Base-by-base conservation (phyloP, 139 green algal genomes). In the Nannochloris sp. region DNA sequence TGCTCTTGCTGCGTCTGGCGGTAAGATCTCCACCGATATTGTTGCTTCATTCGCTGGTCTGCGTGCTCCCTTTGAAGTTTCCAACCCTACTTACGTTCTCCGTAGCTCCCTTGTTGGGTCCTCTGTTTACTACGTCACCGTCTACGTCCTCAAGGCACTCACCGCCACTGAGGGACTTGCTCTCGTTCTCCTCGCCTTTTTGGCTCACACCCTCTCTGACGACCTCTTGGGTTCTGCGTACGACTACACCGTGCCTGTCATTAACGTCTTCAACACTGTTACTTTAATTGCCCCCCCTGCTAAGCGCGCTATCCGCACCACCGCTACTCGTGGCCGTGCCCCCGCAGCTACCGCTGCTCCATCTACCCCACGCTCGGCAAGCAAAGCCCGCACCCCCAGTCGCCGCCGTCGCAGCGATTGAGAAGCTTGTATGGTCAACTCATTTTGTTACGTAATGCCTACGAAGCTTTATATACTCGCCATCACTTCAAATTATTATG, bases 21-120 rank as follows among this genome's bases (percentile, higher is more conserved):
- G 59, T 24, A 65, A 65, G 36, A 51, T 65, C 12, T 53, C 35
- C n/a, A n/a, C 13, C 15, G 59, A 65, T 23, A 31, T 12, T 34
- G 25, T 64, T 6, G 15, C 25, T 13, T 36, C 34, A 29, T 15
- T 57, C n/a, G 14, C 12, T 65, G 59, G 59, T 36, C 38, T 57
- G 8, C 37, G 39, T 8, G 35, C 34, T 25, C 19, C 23, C n/a
- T 53, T 54, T 37, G 59, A 65, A 27, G 31, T 65, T 19, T 15
- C 59, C 14, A 32, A 65, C 24, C 59, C 59, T 32, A 13, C 13
- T 2, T 53, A 27, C 34, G 9, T 37, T 7, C 25, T 65, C 14
- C 25, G 33, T 25, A 57, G 25, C 4, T 57, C 59, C 13, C 13
- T 65, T 3, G 34, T 65, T 10, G 32, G 32, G 6, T 36, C 59